Conservation (phyloP, 306 rosid species). For the Glycine soja region DNA sequence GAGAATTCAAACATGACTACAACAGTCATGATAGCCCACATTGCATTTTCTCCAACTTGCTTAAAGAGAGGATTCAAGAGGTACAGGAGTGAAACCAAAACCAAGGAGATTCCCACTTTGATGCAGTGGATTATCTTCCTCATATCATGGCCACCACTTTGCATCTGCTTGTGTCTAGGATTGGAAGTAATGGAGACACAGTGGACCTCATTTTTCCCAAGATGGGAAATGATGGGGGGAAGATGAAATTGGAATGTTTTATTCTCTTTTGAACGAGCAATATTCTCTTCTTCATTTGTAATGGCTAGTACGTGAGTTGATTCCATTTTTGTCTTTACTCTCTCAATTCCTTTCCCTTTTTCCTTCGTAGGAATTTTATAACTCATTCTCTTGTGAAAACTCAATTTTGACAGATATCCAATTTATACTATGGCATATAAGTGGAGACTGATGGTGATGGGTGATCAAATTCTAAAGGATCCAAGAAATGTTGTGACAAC, state of each 20-base stretch:
- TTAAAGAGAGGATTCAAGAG: slow-evolving; percentile 75
- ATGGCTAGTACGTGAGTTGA: slow-evolving; percentile 58
- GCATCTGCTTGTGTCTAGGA: slow-evolving; percentile 39
- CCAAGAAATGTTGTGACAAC: neutral
- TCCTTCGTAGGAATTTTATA: neutral
- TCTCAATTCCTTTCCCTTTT: slow-evolving; percentile 18
- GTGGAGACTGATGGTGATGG: slow-evolving; percentile 29
- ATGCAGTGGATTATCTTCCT: slow-evolving; percentile 69
- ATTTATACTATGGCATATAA: slow-evolving; percentile 41
- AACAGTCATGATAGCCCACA: slow-evolving; percentile 99
- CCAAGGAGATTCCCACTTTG: slow-evolving; percentile 81
- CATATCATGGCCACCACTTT: slow-evolving; percentile 36
- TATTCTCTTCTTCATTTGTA: slow-evolving; percentile 43
- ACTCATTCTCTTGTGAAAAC: slow-evolving; percentile 22
- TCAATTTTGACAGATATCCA: slow-evolving; percentile 30
- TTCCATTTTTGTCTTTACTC: slow-evolving; percentile 55
- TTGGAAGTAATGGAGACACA: slow-evolving; percentile 27
- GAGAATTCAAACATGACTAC: slow-evolving; percentile 83
- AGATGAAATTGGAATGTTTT: slow-evolving; percentile 33
- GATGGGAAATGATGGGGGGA: slow-evolving; percentile 34
- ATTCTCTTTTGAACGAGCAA: slow-evolving; percentile 28
- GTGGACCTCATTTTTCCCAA: slow-evolving; percentile 41
- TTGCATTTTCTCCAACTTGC: slow-evolving; percentile 84
- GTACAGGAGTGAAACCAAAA: slow-evolving; percentile 79
- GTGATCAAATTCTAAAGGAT: slow-evolving; percentile 8